Evolutionary conservation across 2,329 filamentous ascomycete genomes (phyloP).

Genomic region (Botryosphaeria agaves): DNA sequence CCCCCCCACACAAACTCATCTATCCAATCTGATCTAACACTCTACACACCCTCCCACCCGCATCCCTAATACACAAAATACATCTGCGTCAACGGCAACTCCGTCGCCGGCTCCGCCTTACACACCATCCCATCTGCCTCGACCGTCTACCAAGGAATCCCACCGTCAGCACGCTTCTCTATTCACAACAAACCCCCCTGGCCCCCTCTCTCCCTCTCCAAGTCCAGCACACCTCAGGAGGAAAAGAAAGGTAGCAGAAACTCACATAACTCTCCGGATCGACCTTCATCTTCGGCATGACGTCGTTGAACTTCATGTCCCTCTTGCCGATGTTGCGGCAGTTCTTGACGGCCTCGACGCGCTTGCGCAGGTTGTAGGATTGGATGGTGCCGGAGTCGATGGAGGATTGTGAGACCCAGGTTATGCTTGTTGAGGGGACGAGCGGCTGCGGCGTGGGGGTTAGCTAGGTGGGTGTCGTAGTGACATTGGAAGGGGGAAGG

Average conservation of each 20-base stretch:
- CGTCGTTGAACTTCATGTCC: conserved; percentile 83
- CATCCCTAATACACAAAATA: conserved; percentile 52
- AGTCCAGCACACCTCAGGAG: conserved; percentile 1
- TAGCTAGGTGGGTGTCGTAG: too few species aligned
- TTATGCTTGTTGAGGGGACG: conserved; percentile 55
- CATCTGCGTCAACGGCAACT: conserved; percentile 57
- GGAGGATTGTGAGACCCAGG: conserved; percentile 65
- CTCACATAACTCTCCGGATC: conserved; percentile 73
- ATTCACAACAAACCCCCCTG: conserved; percentile 1
- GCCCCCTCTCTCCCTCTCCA: too few species aligned
- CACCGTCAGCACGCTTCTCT: conserved; percentile 6
- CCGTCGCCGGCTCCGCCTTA: conserved; percentile 51
- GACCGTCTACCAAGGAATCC: conserved; percentile 33
- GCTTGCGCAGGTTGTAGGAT: conserved; percentile 61
- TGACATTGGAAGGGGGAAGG: too few species aligned
- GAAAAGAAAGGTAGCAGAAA: conserved; percentile 6
- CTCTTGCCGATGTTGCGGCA: conserved; percentile 62
- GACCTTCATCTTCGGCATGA: conserved; percentile 72
- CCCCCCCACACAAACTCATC: too few species aligned
- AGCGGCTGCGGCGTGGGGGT: too few species aligned
- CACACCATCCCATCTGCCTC: conserved; percentile 67
- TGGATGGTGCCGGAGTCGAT: conserved; percentile 48
- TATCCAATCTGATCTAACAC: too few species aligned
- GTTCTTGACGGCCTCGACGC: conserved; percentile 60
- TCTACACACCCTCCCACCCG: too few species aligned